Evolutionary conservation across 768 basidiomycete genomes (phyloP), one percentile per base, ranked within the genome.

Genomic region (Serpula lacrymans): DNA sequence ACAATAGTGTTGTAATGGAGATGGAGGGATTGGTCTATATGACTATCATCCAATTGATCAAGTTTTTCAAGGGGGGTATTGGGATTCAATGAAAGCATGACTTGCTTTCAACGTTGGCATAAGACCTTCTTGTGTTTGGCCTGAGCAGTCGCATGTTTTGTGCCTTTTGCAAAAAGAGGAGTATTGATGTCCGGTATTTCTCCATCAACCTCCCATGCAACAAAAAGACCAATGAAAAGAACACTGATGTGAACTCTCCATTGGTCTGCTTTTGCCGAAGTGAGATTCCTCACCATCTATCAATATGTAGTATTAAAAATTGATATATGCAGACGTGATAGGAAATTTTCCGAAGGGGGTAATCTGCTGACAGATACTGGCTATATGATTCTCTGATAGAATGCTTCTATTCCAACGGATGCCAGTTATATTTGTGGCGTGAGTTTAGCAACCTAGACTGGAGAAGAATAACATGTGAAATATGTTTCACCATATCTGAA

Each of bases 181-280:
- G 50, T 48, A 6, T 49, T 26, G 5, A 27, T 25, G 34, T 51
- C 48, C 4, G 50, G 51, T 5, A 47, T 53, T 24, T 43, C 34
- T 9, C 54, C 54, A 27, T 51, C 39, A 2, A 50, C 30, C 13
- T 46, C 21, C 51, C 54, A 57, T 1, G 54, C 55, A 12, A 25
- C 38, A 29, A 39, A 57, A 5, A 57, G 28, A 3, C 32, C 54
- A n/a, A 57, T 38, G 36, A 50, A 48, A 5, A 51, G 32, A 12
- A 55, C 33, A 12, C 21, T 14, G 22, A 48, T 34, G 14, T 33
- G 46, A 5, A 42, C 42, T 6, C 50, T 45, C 54, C 50, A 52
- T 30, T 57, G 49, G 31, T 57, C 54, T 1, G 54, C 51, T 43
- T 55, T 55, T 11, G 46, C 37, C 17, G 49, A 42, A 3, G 47